Evolutionary conservation across 2,329 filamentous ascomycete species (phyloP), one percentile per base, ranked within the genome.

Genomic region (Colletotrichum tamarilloi): DNA sequence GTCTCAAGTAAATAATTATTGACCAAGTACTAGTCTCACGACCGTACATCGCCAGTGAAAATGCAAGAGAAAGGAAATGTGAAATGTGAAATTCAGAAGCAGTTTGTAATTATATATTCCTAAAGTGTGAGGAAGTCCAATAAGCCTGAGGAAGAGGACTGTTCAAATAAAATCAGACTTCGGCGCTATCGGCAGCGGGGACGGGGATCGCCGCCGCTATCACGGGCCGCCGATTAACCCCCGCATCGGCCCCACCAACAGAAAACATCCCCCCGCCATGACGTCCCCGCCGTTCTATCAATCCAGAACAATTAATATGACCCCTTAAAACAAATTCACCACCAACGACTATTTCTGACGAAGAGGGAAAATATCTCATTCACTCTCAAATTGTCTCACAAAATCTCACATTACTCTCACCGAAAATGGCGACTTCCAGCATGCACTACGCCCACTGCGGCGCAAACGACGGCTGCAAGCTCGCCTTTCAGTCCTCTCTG

Each of bases 401-500:
- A 9, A 16, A 8, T 9, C 1, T 11, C 49, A 14, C 6, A 8
- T 3, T 0, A 9, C 2, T 55, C 16, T 26, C 19, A 3, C 5
- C n/a, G 12, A 42, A 7, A 66, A 73, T 73, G 70, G 60, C 59
- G 19, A 19, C 56, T 32, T 52, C 76, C 76, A 73, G 62, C 65
- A 81, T 82, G 81, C 75, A 80, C 52, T 81, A 81, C 67, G 74
- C 77, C 28, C 75, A 28, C 62, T 64, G 68, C 57, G 59, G 35
- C 60, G 78, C 82, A 60, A 82, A 79, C 63, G 83, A 84, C 59
- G 79, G 78, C 74, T 80, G 80, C 76, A 75, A 63, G 24, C 77
- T 84, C 46, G 79, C 81, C 62, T 81, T 82, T 65, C 81, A 82
- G 62, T 80, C 81, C 46, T 84, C 82, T 16, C 76, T 81, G 2